Evolutionary conservation across 768 basidiomycete genomes (phyloP), one percentile per base, ranked within the genome.

Genomic region (Termitomyces sp.): DNA sequence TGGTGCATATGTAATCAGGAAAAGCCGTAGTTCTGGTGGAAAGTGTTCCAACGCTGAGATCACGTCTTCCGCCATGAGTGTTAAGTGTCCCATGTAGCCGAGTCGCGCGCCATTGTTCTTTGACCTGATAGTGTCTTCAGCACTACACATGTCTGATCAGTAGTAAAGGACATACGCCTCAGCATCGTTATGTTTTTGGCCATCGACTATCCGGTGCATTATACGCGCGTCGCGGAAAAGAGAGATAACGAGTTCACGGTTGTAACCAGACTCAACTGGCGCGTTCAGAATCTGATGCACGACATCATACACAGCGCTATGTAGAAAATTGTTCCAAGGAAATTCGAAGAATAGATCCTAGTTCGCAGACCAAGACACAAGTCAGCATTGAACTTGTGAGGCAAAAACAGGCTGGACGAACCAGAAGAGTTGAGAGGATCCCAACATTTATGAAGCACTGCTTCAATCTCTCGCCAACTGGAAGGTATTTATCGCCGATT

Each of bases 251-350:
- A 98, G 79, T 63, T 94, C 88, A 57, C 92, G 84, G 66, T 97
- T 97, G 53, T 84, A 79, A 4, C 91, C 87, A n/a, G 78, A 77
- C 46, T 94, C 90, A 22, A 94, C 81, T 26, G 86, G 83, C 14
- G 94, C 95, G 1, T 91, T 95, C 56, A 99, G 79, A 46, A 98
- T 87, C 70, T 98, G 97, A 68, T 98, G 97, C 1, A 98, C 79
- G 58, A 97, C 77, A 69, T 99, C 97, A 68, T 98, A 98, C 18
- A 97, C 93, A 32, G 94, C 88, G 65, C 92, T 94, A 69, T 99
- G 97, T 32, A 98, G 74, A 70, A 98, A 98, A 69, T 98, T 98
- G 73, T 99, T 98, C 88, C 92, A 93, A 0, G 95, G 94, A 66
- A 88, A 97, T 59, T 90, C 87, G 69, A 98, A 98, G 77, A 98